These are phyloP conservation scores for Ilyonectria sp. DNA, from an alignment of 2,329 filamentous ascomycete species.

Conservation along the genomic window DNA sequence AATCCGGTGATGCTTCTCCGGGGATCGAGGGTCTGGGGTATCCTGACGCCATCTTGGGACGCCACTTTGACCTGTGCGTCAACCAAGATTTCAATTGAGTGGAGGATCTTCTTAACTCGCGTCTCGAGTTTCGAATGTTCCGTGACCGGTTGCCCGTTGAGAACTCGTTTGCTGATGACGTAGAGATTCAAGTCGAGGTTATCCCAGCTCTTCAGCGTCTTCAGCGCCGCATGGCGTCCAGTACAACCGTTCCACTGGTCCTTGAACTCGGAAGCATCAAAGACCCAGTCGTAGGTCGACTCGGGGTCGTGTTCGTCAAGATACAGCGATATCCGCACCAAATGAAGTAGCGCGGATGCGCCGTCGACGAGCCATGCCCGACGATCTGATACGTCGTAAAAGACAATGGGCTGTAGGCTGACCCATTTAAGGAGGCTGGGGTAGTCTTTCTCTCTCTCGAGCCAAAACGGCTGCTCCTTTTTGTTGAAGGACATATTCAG, in stretches of 20 bases:
- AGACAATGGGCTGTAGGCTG: conserved; percentile 9
- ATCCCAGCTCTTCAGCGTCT: conserved; percentile 4
- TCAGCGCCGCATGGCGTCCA: background rate
- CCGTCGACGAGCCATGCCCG: conserved; percentile 34
- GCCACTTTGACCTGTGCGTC: conserved; percentile 1
- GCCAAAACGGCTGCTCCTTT: conserved; percentile 28
- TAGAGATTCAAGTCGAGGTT: conserved; percentile 7
- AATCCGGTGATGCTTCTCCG: background rate
- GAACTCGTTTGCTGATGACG: background rate
- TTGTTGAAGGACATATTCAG: conserved; percentile 22
- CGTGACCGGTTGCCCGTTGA: background rate
- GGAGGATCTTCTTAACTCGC: conserved; percentile 6
- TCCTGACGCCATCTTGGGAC: conserved; percentile 4
- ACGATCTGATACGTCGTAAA: conserved; percentile 20
- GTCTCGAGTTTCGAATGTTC: background rate
- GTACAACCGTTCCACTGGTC: background rate
- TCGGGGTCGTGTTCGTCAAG: conserved; percentile 20
- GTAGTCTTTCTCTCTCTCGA: conserved; percentile 31
- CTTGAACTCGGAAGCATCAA: conserved; percentile 7
- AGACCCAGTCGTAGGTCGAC: conserved; percentile 34
- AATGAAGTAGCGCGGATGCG: conserved; percentile 33
- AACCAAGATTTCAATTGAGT: conserved; percentile 4
- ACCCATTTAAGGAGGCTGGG: conserved; percentile 33
- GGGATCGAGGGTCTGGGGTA: conserved; percentile 1
- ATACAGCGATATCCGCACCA: conserved; percentile 30